Base-by-base conservation (phyloP, 139 green algal species). In the Chlorella sp. region DNA sequence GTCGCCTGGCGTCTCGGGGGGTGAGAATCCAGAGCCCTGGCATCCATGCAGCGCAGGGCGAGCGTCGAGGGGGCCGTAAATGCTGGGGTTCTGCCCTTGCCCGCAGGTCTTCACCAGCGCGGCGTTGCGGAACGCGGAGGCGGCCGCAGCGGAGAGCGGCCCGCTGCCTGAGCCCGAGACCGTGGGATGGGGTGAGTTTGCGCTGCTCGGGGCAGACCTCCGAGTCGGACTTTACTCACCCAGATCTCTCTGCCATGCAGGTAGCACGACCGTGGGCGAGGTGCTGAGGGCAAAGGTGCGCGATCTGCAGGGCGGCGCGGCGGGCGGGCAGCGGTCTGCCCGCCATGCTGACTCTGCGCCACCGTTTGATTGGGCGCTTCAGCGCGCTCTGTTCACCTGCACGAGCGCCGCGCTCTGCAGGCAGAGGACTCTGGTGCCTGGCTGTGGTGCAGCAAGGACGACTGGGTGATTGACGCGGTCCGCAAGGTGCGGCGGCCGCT, bases 371-470 rank as follows among this genome's bases (percentile, higher is more conserved):
- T 35, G 60, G 5, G 17, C 36, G 21, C 62, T 33, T 17, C 27
- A 25, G 14, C n/a, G 29, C 17, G 27, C 6, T 33, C 5, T 51
- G 43, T 50, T 38, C 25, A 1, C 45, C 27, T 23, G 27, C 5
- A 4, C 17, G n/a, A n/a, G n/a, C n/a, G 17, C 45, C 33, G 8
- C 61, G 55, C 46, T 31, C n/a, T 48, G 71, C 73, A 85, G 85
- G 60, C 51, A 14, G 46, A 73, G 27, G 79, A 89, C 53, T 55
- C 50, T 38, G 86, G 86, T 46, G 75, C 81, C 19, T 90, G 86
- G 86, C 67, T 90, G 17, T 90, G 86, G 86, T 87, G 81, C 67
- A 65, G 59, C 12, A 73, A 83, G 27, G 84, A 90, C 69, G 84
- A 90, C 67, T 73, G 43, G 27, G 85, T 90, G 29, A 79, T 90